A percentile compares a stretch with the other conserved stretches of the same genome.
Conservation (phyloP, 202 grass and related monocot genomes). For the Schoenoplectus triqueter region DNA sequence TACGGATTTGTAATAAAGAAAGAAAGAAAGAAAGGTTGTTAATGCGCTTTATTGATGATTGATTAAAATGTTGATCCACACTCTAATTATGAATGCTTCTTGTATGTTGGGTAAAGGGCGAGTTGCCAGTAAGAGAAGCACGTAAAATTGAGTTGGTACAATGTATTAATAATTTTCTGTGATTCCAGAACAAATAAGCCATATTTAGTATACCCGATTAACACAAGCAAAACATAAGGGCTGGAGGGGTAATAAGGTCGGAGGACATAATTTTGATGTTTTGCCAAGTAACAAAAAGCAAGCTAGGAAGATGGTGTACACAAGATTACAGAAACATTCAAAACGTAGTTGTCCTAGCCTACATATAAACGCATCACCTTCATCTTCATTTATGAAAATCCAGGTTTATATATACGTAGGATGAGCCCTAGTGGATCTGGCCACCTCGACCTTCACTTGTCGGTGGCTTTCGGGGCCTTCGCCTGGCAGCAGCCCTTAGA, state of each 20-base stretch:
- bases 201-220: not conserved
- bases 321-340: conserved; percentile 25
- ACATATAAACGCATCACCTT: not conserved
- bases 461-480: conserved; percentile 9
- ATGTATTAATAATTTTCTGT: not conserved
- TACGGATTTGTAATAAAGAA: not conserved
- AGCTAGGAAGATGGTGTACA: not conserved
- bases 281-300: not conserved
- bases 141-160: not conserved
- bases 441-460: conserved; percentile 44
- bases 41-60: not conserved
- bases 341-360: conserved; percentile 18
- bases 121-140: not conserved
- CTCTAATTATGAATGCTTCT: not conserved
- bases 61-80: not conserved
- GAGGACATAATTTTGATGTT: not conserved
- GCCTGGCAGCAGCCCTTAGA: not conserved
- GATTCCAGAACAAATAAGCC: not conserved
- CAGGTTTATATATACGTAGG: not conserved
- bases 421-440: conserved; percentile 25
- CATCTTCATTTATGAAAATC: conserved; percentile 11
- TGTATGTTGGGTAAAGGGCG: not conserved
- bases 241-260: not conserved
- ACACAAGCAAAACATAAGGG: not conserved
- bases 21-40: no score